phyloP scores from a whole-genome alignment of 2,329 filamentous ascomycete genomes.

The Didymella segeticola region DNA sequence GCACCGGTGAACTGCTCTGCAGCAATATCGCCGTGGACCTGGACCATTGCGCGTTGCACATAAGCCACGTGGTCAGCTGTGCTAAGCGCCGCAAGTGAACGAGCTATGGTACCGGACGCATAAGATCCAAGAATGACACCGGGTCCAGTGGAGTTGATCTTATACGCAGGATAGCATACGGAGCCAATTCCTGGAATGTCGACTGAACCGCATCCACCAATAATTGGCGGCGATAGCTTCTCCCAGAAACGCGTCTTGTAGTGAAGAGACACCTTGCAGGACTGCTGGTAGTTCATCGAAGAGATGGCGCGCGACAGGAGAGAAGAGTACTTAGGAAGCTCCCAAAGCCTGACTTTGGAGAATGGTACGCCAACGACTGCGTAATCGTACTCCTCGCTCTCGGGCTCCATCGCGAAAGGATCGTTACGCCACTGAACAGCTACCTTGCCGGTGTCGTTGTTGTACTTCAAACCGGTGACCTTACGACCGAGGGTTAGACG shows the following conservation, averaged over 20 bases:
- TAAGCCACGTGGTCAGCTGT: conserved; percentile 69
- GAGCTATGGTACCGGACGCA: conserved; percentile 54
- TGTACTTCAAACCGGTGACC: conserved; percentile 64
- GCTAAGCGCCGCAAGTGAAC: conserved; percentile 56
- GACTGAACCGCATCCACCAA: conserved; percentile 67
- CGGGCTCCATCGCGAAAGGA: conserved; percentile 51
- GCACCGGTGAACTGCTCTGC: conserved; percentile 69
- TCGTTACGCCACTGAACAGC: conserved; percentile 64
- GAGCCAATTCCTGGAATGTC: conserved; percentile 68
- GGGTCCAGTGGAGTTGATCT: conserved; percentile 68
- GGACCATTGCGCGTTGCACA: conserved; percentile 69
- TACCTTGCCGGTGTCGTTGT: conserved; percentile 60
- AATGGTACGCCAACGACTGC: conserved; percentile 71
- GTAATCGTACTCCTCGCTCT: conserved; percentile 68
- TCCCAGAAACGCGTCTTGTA: conserved; percentile 71
- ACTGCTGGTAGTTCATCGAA: conserved; percentile 58
- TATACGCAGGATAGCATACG: conserved; percentile 72
- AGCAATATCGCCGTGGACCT: conserved; percentile 69
- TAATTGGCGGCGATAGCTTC: conserved; percentile 62
- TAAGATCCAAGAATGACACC: conserved; percentile 70
- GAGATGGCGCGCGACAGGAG: conserved; percentile 57
- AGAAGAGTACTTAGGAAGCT: conserved; percentile 62
- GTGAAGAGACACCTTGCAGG: conserved; percentile 68
- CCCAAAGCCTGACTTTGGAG: conserved; percentile 68
- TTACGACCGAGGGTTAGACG: conserved; percentile 63